These are phyloP conservation scores for Pythium sp. DNA, from an alignment of 352 stramenopile species.

Conservation along the genomic window DNA sequence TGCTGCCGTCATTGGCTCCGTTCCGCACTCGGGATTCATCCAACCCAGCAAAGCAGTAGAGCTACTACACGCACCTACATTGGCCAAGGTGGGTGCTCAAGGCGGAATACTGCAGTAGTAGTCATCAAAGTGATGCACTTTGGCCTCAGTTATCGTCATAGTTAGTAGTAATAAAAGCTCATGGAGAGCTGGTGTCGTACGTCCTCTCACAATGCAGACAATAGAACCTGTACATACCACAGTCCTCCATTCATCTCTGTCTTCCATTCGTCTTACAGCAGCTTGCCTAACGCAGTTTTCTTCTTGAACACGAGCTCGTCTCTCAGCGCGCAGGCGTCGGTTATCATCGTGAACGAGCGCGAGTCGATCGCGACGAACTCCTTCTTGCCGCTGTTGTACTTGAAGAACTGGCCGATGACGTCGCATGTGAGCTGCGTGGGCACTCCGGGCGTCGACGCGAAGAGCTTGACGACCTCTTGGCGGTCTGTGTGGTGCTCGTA, in stretches of 20 bases:
- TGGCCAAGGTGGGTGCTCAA: background rate
- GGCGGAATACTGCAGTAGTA: background rate
- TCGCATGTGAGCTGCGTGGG: constrained; percentile 29
- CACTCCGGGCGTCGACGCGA: constrained; percentile 29
- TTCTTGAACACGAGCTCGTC: constrained; percentile 57
- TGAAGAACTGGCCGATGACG: constrained; percentile 71
- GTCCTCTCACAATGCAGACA: background rate
- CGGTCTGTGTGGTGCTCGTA: constrained; percentile 62
- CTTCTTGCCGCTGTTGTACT: constrained; percentile 85
- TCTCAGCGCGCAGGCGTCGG: constrained; percentile 61
- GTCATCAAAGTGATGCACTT: background rate
- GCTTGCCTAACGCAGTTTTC: constrained; percentile 16
- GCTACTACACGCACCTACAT: background rate
- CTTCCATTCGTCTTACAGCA: background rate
- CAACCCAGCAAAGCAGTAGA: background rate
- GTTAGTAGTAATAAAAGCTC: background rate
- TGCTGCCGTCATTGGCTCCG: constrained; percentile 17
- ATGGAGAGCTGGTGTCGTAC: background rate
- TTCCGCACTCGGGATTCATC: background rate
- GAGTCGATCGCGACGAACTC: constrained; percentile 64
- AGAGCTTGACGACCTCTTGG: constrained; percentile 41
- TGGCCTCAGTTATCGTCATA: background rate
- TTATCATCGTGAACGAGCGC: constrained; percentile 69
- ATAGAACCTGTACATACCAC: background rate
- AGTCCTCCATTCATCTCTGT: background rate